phyloP scores from a whole-genome alignment of 441 rosid genomes.

The Erodium texanum region DNA sequence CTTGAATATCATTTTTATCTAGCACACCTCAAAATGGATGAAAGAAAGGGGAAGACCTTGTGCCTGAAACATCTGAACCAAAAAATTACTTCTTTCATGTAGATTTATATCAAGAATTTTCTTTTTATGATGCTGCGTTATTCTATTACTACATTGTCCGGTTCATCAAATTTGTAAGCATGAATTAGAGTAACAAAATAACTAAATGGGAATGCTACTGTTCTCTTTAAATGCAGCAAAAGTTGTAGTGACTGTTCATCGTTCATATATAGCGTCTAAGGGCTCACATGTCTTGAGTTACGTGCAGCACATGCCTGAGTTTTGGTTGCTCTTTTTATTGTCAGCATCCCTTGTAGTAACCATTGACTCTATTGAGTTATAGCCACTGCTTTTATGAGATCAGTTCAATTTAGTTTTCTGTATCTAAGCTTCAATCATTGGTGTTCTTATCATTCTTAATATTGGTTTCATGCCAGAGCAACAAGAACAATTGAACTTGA shows the following conservation, averaged over 20 bases:
- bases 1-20: background rate
- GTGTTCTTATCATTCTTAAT: background rate
- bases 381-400: constrained; percentile 1
- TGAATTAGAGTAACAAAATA: background rate
- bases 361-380: background rate
- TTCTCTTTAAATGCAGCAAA: background rate
- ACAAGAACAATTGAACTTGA: constrained; percentile 53
- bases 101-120: background rate
- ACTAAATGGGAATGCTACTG: background rate
- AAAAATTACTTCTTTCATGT: background rate
- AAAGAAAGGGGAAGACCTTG: constrained; percentile 2
- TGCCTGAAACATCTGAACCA: constrained; percentile 4
- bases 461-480: constrained; percentile 39
- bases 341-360: background rate
- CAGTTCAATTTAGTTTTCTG: background rate
- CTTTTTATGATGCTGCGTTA: background rate
- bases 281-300: background rate
- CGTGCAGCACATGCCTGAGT: background rate
- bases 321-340: background rate
- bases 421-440: background rate
- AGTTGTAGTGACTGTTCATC: background rate
- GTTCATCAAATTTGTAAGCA: background rate
- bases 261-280: background rate
- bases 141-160: background rate
- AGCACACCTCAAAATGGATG: background rate